Conservation (phyloP, 257 asterid genomes). For the Nicotiana tabacum region DNA sequence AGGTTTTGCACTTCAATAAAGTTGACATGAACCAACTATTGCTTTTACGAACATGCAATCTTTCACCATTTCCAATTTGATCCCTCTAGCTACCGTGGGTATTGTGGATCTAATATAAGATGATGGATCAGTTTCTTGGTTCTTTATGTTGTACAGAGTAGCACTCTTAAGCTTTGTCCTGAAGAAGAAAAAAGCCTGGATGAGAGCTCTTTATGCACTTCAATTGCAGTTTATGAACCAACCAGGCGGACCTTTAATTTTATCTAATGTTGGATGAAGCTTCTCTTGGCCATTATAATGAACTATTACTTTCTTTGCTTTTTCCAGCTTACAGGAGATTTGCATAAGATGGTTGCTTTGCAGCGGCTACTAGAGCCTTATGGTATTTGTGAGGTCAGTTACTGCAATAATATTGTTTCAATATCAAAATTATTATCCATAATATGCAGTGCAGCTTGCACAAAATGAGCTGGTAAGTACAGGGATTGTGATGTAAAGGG, state of each 20-base stretch:
- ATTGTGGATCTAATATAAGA: not conserved
- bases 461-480: not conserved
- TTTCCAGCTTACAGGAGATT: slow-evolving; percentile 82
- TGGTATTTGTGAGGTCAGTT: slow-evolving; percentile 91
- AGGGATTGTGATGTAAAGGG: not conserved
- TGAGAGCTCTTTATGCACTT: not conserved
- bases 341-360: slow-evolving; percentile 92
- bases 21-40: not conserved
- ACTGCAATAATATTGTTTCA: not conserved
- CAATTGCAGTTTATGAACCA: not conserved
- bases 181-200: not conserved
- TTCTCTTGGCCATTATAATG: not conserved
- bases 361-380: slow-evolving; percentile 89
- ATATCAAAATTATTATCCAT: not conserved
- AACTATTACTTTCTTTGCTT: slow-evolving; percentile 6
- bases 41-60: slow-evolving; percentile 8
- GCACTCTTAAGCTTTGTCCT: not conserved
- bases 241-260: not conserved
- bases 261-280: not conserved
- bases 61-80: not conserved
- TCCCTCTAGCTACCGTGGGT: not conserved
- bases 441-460: not conserved
- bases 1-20: not conserved
- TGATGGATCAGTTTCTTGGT: not conserved
- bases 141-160: slow-evolving; percentile 2